A percentile compares a stretch with the other conserved stretches of the same genome.
Conservation (phyloP, 306 rosid genomes). For the Alnus glutinosa region DNA sequence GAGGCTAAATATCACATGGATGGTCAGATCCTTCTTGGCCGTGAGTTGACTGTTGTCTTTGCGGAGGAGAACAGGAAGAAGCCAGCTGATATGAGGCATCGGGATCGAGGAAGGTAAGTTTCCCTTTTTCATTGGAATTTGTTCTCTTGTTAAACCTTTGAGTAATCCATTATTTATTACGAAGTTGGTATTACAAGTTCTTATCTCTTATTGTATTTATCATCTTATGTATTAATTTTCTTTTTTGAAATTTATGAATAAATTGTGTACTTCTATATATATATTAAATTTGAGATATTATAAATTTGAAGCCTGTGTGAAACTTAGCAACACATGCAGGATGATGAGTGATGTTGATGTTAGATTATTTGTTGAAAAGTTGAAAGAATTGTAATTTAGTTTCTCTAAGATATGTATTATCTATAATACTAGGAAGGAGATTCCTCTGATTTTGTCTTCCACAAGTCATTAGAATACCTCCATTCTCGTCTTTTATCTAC, state of each 20-base stretch:
- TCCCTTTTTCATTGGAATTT: background rate
- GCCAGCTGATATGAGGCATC: conserved; percentile 84
- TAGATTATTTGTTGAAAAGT: background rate
- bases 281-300: too few species aligned
- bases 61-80: conserved; percentile 99
- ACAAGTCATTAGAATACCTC: background rate
- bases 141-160: background rate
- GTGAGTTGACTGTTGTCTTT: conserved; percentile 93
- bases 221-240: background rate
- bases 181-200: too few species aligned
- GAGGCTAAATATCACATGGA: conserved; percentile 98
- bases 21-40: conserved; percentile 87
- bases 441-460: background rate
- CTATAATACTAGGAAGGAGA: background rate
- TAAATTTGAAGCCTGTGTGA: too few species aligned
- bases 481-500: background rate
- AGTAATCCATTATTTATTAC: background rate
- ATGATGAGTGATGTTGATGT: background rate
- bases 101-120: conserved; percentile 69
- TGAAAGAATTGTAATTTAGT: background rate
- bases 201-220: background rate
- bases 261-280: too few species aligned
- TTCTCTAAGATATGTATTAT: background rate
- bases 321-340: background rate
- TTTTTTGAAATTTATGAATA: too few species aligned